phyloP scores from a whole-genome alignment of 2,329 filamentous ascomycete genomes.

The Lomentospora prolificans region DNA sequence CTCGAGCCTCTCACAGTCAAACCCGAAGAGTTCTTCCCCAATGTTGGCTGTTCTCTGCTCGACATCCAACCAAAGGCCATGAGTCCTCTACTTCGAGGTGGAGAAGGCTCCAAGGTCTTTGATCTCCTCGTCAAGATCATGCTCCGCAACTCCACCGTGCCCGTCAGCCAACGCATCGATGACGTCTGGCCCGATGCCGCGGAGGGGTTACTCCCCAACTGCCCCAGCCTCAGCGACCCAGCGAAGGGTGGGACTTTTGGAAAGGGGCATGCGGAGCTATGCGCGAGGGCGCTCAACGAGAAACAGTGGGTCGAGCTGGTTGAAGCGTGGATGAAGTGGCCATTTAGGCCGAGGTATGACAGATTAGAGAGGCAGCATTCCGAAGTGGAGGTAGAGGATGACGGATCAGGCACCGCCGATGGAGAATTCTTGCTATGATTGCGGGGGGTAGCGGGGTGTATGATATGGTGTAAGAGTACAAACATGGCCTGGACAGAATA shows the following conservation, averaged over 20 bases:
- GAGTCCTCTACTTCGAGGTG: constrained; percentile 37
- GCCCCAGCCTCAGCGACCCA: constrained; percentile 39
- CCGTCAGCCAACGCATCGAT: constrained; percentile 36
- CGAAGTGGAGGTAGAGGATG: constrained; percentile 20
- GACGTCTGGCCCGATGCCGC: constrained; percentile 49
- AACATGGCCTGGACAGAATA: background rate
- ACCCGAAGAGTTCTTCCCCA: constrained; percentile 57
- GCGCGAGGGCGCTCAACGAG: constrained; percentile 38
- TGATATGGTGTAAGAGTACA: background rate
- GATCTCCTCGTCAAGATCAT: constrained; percentile 26
- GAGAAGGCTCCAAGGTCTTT: constrained; percentile 42
- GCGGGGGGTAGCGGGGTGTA: background rate
- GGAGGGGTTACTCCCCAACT: constrained; percentile 39
- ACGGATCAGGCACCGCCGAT: constrained; percentile 20
- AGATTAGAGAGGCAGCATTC: constrained; percentile 34
- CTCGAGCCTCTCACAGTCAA: constrained; percentile 58
- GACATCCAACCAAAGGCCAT: constrained; percentile 55
- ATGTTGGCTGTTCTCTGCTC: constrained; percentile 45
- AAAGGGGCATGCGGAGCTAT: constrained; percentile 30
- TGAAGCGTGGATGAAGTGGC: constrained; percentile 55
- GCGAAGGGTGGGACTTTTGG: constrained; percentile 31
- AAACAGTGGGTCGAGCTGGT: constrained; percentile 48
- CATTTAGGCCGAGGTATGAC: constrained; percentile 43
- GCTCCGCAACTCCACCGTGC: constrained; percentile 25
- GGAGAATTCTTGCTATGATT: constrained; percentile 12